Conservation (phyloP, 768 basidiomycete species). For the Termitomyces sp. region DNA sequence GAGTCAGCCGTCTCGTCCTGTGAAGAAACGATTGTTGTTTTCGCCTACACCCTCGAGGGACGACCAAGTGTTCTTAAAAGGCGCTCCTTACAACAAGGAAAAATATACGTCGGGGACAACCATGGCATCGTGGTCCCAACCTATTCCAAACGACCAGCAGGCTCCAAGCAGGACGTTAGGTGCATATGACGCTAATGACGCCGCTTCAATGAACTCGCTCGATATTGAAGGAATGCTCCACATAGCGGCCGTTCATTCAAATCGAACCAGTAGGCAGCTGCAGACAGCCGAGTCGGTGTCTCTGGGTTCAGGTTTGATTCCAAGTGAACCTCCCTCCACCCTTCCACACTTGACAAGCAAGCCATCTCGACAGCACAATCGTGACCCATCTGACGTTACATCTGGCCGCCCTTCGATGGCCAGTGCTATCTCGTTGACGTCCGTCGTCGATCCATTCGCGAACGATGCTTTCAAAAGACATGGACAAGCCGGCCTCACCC, state of each 20-base stretch:
- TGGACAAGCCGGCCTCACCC: conserved; percentile 17
- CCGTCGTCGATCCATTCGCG: conserved; percentile 23
- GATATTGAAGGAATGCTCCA: conserved; percentile 58
- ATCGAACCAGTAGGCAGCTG: conserved; percentile 21
- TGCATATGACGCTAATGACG: conserved; percentile 13
- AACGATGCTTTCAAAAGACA: conserved; percentile 5
- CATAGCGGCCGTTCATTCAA: conserved; percentile 42
- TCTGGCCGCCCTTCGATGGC: conserved; percentile 25
- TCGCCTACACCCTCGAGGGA: conserved; percentile 1
- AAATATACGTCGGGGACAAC: conserved; percentile 24
- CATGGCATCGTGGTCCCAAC: conserved; percentile 35
- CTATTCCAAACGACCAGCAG: conserved; percentile 26
- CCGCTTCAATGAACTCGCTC: conserved; percentile 34
- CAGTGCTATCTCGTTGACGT: conserved; percentile 25
- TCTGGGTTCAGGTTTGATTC: conserved; percentile 10
- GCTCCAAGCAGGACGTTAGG: conserved; percentile 4
- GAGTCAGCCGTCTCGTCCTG: not conserved
- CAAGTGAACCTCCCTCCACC: conserved; percentile 15
- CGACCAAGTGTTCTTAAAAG: conserved; percentile 13
- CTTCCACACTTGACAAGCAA: conserved; percentile 3
- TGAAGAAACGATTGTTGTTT: not conserved
- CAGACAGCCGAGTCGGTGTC: conserved; percentile 22
- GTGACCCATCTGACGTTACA: conserved; percentile 32
- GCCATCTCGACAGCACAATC: conserved; percentile 24
- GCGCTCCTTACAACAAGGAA: conserved; percentile 35